Evolutionary conservation across 2,329 filamentous ascomycete species (phyloP), one percentile per base, ranked within the genome.

Genomic region (Penicillium palitans): DNA sequence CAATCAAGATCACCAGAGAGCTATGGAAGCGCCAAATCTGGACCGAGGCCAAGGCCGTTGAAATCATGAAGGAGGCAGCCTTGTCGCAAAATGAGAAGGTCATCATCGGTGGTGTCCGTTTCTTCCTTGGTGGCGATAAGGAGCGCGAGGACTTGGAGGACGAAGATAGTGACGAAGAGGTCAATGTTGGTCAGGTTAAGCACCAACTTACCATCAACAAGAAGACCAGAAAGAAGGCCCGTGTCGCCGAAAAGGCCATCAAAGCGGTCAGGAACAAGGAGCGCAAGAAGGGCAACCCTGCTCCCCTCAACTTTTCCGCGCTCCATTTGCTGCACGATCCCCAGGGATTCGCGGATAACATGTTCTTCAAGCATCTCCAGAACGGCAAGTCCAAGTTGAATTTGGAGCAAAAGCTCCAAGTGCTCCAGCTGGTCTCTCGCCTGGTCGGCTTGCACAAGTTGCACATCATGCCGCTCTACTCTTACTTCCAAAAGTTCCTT

Each of bases 1-100:
- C 95, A 4, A 91, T 97, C 61, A 97, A 97, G 76, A 84, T 99
- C 63, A 96, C 93, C 4, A 85, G 93, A 61, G 95, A 99, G 79
- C 81, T 99, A 70, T 99, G 95, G 95, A 96, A 93, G 77, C 85
- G 93, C 47, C 93, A 97, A 68, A 88, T 98, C 63, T 99, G 95
- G 95, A 91, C 90, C 10, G 95, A 99, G 69, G 86, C 92, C 2
- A 95, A 93, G 74, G 88, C 93, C 0, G 95, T 98, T n/a, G 92
- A 96, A 70, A 90, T 98, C 64, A 98, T 99, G 93, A 96, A 96
- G 77, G 90, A 96, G 76, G 92, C 93, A 0, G 87, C 89, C 55
- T 78, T 99, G 57, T 87, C 91, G 4, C 89, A 96, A 52, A 96
- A 97, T 67, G 91, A 96, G 68, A 99, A 99, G 78, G 92, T 98